Conservation (phyloP, 2,329 filamentous ascomycete species). For the Pseudocercospora pini-densiflorae region DNA sequence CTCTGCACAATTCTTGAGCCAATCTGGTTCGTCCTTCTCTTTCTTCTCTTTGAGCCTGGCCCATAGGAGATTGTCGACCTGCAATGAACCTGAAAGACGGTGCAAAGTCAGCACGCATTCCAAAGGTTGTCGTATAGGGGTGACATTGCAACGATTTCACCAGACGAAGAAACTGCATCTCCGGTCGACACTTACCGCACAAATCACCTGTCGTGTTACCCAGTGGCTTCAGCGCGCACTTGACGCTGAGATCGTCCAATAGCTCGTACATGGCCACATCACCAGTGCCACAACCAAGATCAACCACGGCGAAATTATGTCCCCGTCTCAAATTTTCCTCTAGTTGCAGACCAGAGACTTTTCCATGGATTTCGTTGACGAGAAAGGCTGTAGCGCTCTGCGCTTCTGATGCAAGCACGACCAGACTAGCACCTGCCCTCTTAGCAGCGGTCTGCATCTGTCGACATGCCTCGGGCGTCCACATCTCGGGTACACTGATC, state of each 20-base stretch:
- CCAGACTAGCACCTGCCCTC: slow-evolving; percentile 13
- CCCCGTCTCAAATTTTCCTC: slow-evolving; percentile 6
- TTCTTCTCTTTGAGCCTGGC: neutral
- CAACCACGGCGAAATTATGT: slow-evolving; percentile 8
- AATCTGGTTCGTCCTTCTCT: neutral
- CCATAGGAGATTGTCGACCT: slow-evolving; percentile 17
- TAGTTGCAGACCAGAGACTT: too few relatives aligned
- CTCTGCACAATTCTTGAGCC: neutral
- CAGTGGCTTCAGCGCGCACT: slow-evolving; percentile 16
- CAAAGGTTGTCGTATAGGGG: too few relatives aligned
- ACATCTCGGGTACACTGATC: slow-evolving; percentile 24
- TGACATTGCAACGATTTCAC: too few relatives aligned
- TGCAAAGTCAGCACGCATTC: too few relatives aligned
- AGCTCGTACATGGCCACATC: slow-evolving; percentile 12
- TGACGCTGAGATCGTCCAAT: neutral
- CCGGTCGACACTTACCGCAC: slow-evolving; percentile 1
- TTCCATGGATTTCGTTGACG: slow-evolving; percentile 7
- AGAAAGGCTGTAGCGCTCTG: slow-evolving; percentile 24
- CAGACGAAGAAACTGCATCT: too few relatives aligned
- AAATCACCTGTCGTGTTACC: slow-evolving; percentile 16
- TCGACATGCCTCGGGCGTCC: slow-evolving; percentile 12
- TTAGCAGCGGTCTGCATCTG: slow-evolving; percentile 24
- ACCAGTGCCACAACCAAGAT: slow-evolving; percentile 10
- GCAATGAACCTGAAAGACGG: slow-evolving; percentile 5
- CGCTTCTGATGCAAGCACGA: slow-evolving; percentile 21